phyloP scores from a whole-genome alignment of 108 stramenopile genomes.

The Skeletonema potamos region DNA sequence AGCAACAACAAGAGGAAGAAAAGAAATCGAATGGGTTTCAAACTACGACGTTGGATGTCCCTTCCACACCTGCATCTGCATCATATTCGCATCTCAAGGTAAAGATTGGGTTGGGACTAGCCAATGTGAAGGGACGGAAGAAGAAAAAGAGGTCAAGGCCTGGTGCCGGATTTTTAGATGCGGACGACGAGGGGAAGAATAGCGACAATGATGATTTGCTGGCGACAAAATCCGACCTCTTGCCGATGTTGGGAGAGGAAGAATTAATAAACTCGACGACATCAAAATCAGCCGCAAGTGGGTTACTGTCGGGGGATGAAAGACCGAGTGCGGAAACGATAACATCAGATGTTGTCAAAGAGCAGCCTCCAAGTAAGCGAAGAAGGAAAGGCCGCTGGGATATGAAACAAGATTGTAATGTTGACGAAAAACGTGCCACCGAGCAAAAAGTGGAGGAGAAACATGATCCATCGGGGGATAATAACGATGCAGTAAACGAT shows the following conservation, averaged over 20 bases:
- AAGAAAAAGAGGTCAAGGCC: slow-evolving; percentile 24
- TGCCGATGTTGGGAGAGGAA: slow-evolving; percentile 11
- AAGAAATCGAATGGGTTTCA: slow-evolving; percentile 14
- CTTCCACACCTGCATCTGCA: neutral
- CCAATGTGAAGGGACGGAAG: slow-evolving; percentile 17
- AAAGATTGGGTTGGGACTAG: slow-evolving; percentile 26
- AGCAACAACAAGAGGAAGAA: slow-evolving; percentile 32
- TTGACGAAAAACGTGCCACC: neutral
- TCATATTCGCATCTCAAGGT: slow-evolving; percentile 11
- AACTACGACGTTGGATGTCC: slow-evolving; percentile 5
- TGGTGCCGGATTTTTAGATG: slow-evolving; percentile 24
- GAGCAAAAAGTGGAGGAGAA: neutral
- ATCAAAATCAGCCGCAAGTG: neutral
- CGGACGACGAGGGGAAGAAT: slow-evolving; percentile 25
- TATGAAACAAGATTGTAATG: slow-evolving; percentile 27
- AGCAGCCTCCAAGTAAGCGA: slow-evolving; percentile 45
- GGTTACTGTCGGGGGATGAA: slow-evolving; percentile 17
- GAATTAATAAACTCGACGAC: slow-evolving; percentile 16
- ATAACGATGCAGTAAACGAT: slow-evolving; percentile 51
- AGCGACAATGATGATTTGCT: neutral
- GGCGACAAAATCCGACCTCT: slow-evolving; percentile 1
- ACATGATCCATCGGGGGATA: neutral
- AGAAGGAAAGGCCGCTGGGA: slow-evolving; percentile 63
- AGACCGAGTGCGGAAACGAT: slow-evolving; percentile 14
- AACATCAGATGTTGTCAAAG: neutral